phyloP scores from a whole-genome alignment of 2,329 filamentous ascomycete species.

The Ophiosphaerella korrae region DNA sequence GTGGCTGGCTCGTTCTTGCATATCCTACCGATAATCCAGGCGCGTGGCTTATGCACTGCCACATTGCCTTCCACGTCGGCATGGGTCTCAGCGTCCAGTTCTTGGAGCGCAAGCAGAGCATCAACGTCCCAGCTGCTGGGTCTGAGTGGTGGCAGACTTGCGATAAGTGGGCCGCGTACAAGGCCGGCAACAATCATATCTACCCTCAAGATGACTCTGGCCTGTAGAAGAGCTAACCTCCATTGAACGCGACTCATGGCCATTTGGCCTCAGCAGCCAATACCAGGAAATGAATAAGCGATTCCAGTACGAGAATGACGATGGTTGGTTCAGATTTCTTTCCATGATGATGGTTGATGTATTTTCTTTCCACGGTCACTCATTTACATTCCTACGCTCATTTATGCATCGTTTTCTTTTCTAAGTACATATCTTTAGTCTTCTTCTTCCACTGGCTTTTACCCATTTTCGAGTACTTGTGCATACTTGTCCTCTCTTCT shows the following conservation, averaged over 20 bases:
- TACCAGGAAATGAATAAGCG: not conserved
- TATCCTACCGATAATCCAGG: conserved; percentile 59
- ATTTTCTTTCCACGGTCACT: not conserved
- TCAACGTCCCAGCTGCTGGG: conserved; percentile 23
- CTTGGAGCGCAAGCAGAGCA: conserved; percentile 27
- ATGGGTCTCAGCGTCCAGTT: conserved; percentile 36
- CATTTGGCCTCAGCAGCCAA: not conserved
- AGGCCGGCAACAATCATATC: conserved; percentile 17
- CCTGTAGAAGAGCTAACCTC: conserved; percentile 41
- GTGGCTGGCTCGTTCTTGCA: conserved; percentile 55
- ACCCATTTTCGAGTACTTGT: not conserved
- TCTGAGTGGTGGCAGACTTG: conserved; percentile 36
- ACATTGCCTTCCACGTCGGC: conserved; percentile 38
- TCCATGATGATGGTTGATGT: not conserved
- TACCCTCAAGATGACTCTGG: conserved; percentile 50
- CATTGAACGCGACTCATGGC: not conserved
- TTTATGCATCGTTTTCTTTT: not conserved
- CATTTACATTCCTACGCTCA: conserved; percentile 14
- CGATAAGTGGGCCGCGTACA: conserved; percentile 27
- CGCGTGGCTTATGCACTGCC: conserved; percentile 39
- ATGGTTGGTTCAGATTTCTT: not conserved
- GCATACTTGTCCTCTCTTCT: not conserved
- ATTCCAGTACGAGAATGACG: not conserved
- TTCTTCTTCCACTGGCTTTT: not conserved
- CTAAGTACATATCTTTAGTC: not conserved